Evolutionary conservation across 371 early-diverging fungal genomes (phyloP).

Genomic region (Mucor sp.): DNA sequence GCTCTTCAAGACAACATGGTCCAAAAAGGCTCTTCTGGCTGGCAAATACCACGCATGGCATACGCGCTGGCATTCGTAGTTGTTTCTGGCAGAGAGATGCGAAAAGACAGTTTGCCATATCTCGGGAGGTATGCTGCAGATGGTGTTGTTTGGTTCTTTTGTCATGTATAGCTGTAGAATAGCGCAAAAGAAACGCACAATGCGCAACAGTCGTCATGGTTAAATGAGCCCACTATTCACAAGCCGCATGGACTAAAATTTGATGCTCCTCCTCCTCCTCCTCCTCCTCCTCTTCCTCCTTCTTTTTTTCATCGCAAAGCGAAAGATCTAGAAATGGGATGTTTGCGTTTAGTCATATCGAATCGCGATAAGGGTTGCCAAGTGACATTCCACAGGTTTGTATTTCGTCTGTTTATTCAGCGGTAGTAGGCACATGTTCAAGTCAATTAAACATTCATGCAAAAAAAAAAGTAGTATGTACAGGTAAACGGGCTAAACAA

Average conservation of each 20-base stretch:
- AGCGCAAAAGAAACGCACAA: not conserved
- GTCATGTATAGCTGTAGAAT: not conserved
- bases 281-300: too few relatives aligned
- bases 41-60: slow-evolving; percentile 10
- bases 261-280: too few relatives aligned
- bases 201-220: not conserved
- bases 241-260: not conserved
- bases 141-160: not conserved
- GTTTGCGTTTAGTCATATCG: not conserved
- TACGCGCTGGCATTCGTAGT: slow-evolving; percentile 9
- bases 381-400: not conserved
- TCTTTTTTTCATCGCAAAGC: too few relatives aligned
- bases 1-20: slow-evolving; percentile 7
- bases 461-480: not conserved
- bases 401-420: not conserved
- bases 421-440: not conserved
- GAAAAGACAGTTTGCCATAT: slow-evolving; percentile 6
- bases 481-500: too few relatives aligned
- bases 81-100: not conserved
- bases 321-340: not conserved
- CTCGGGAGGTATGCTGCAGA: slow-evolving; percentile 8
- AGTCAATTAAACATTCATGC: not conserved
- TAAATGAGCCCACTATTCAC: not conserved
- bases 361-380: not conserved
- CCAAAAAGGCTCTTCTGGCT: not conserved